phyloP scores from a whole-genome alignment of 495 filamentous ascomycete genomes.

The Bacidia gigantensis region DNA sequence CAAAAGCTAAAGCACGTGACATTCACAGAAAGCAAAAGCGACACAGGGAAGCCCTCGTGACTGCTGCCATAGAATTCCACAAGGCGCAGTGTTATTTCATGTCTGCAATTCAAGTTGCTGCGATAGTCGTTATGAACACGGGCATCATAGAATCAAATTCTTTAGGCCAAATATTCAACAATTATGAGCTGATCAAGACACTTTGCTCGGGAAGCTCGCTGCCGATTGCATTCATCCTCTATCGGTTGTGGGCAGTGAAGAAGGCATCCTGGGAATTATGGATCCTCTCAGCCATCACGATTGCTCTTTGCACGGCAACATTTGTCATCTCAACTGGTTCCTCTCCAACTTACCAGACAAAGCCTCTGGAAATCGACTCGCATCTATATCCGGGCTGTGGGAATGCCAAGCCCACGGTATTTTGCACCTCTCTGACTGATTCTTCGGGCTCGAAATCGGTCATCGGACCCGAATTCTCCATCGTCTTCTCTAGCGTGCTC shows the following conservation, averaged over 20 bases:
- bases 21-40: background rate
- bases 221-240: background rate
- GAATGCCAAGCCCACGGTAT: background rate
- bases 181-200: background rate
- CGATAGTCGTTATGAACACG: constrained; percentile 4
- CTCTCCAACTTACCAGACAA: background rate
- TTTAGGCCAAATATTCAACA: background rate
- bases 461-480: background rate
- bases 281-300: background rate
- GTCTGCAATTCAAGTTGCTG: constrained; percentile 9
- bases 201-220: background rate
- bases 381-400: background rate
- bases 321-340: background rate
- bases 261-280: background rate
- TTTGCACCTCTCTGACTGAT: background rate
- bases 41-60: background rate
- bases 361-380: background rate
- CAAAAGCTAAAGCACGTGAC: background rate
- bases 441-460: background rate
- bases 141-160: background rate
- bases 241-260: background rate
- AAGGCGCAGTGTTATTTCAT: constrained; percentile 16
- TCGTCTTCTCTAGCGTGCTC: background rate
- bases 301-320: background rate
- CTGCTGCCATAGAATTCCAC: constrained; percentile 25